Conservation (phyloP, 163 green algal species). For the Scenedesmus sp. region DNA sequence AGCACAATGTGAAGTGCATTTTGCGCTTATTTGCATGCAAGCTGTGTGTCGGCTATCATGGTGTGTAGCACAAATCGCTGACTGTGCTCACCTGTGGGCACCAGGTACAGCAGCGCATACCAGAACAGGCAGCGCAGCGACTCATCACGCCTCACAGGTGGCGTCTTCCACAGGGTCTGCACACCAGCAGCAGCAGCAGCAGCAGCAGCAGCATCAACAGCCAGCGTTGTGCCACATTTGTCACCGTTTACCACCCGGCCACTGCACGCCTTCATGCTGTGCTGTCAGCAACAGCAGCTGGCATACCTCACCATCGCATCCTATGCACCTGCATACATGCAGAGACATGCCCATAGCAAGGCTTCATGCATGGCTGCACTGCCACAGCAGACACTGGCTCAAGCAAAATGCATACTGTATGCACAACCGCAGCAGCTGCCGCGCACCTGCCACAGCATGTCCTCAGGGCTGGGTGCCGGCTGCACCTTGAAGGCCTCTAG, state of each 20-base stretch:
- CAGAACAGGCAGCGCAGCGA: conserved; percentile 18
- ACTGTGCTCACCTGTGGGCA: conserved; percentile 28
- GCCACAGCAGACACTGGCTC: background rate
- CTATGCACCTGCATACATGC: no score
- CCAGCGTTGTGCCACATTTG: background rate
- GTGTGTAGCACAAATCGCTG: background rate
- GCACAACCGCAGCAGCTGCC: background rate
- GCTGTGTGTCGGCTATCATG: no score
- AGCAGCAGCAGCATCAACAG: background rate
- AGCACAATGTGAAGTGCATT: no score
- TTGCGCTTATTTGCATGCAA: no score
- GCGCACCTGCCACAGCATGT: conserved; percentile 52
- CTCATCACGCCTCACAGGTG: background rate
- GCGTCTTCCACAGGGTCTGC: conserved; percentile 37
- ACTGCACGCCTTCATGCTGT: no score
- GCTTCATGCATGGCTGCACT: background rate
- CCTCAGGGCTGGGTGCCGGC: conserved; percentile 44
- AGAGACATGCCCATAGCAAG: no score
- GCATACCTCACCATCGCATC: no score
- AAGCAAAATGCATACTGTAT: background rate
- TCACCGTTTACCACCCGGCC: no score
- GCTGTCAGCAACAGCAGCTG: no score
- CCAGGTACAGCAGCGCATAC: conserved; percentile 41
- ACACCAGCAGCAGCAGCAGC: background rate
- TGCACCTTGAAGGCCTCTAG: conserved; percentile 42